Evolutionary conservation across 352 stramenopile genomes (phyloP), one percentile per base, ranked within the genome.

Genomic region (Pythium monospermum): DNA sequence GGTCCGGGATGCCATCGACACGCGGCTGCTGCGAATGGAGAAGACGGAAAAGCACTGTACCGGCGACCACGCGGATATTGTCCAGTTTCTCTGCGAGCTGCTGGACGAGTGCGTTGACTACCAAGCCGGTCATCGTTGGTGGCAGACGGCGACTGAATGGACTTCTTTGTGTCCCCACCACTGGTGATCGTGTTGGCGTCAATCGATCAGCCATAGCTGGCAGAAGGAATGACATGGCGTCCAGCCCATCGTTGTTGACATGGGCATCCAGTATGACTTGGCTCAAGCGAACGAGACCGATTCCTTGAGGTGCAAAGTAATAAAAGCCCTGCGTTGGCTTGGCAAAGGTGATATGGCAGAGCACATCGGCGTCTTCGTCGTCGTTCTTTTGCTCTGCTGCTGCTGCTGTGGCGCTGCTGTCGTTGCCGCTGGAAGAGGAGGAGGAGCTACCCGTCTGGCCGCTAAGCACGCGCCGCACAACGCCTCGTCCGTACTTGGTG

Each of bases 21-120:
- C 69, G 69, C 36, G 85, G 78, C 36, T 49, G 65, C 7, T 80
- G 56, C 38, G 70, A 76, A 51, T 90, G 74, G 0, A 98, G 48
- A 26, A 98, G 60, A 28, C 84, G 74, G 46, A 89, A 83, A 0
- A 99, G 62, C 45, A 96, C 87, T 42, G 57, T 71, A 39, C 95
- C 95, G 6, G 96, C 90, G 19, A 88, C 76, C 15, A 82, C 66
- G 27, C 96, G 76, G 37, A 99, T 90, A 43, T 69, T 73, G 66
- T 99, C 96, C 6, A 99, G 79, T 59, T 99, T 99, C 64, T 99
- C 96, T 27, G 79, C 77, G 21, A 99, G 69, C 64, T 99, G 96
- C 55, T 98, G 98, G 7, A 96, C 72, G n/a, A 98, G 60, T 2
- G 73, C 73, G 42, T 72, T 73, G 19, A 67, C 59, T 28, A 68